These are phyloP conservation scores for Chaetomidium leptoderma DNA, from an alignment of 495 filamentous ascomycete genomes.

Conservation along the genomic window DNA sequence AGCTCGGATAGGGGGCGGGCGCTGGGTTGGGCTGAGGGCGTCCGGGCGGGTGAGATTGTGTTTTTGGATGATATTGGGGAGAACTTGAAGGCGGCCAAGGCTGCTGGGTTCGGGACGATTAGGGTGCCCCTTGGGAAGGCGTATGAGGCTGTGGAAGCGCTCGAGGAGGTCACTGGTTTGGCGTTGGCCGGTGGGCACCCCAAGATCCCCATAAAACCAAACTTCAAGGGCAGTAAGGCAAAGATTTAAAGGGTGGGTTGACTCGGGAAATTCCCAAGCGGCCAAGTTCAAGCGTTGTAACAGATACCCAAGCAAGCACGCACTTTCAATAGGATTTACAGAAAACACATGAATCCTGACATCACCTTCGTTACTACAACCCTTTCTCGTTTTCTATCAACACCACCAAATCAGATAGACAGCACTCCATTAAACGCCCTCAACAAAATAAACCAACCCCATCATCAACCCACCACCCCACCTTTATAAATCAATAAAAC, in stretches of 20 bases:
- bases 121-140: slow-evolving; percentile 76
- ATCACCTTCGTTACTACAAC: no score
- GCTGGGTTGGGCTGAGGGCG: slow-evolving; percentile 48
- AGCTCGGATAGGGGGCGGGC: slow-evolving; percentile 32
- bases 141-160: slow-evolving; percentile 61
- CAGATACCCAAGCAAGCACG: no score
- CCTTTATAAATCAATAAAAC: no score
- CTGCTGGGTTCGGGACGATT: slow-evolving; percentile 72
- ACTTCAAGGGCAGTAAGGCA: slow-evolving; percentile 30
- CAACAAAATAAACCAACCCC: no score
- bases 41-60: slow-evolving; percentile 64
- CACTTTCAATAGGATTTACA: no score
- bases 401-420: no score
- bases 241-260: slow-evolving; percentile 35
- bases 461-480: no score
- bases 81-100: slow-evolving; percentile 79
- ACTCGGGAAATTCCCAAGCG: not conserved
- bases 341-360: no score
- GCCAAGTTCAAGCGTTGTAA: not conserved
- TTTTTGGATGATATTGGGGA: slow-evolving; percentile 96
- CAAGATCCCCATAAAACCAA: slow-evolving; percentile 39
- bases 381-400: no score
- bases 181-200: slow-evolving; percentile 44
- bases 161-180: slow-evolving; percentile 50
- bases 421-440: no score